Evolutionary conservation across 2,329 filamentous ascomycete genomes (phyloP), one percentile per base, ranked within the genome.

Genomic region (Alternaria sp.): DNA sequence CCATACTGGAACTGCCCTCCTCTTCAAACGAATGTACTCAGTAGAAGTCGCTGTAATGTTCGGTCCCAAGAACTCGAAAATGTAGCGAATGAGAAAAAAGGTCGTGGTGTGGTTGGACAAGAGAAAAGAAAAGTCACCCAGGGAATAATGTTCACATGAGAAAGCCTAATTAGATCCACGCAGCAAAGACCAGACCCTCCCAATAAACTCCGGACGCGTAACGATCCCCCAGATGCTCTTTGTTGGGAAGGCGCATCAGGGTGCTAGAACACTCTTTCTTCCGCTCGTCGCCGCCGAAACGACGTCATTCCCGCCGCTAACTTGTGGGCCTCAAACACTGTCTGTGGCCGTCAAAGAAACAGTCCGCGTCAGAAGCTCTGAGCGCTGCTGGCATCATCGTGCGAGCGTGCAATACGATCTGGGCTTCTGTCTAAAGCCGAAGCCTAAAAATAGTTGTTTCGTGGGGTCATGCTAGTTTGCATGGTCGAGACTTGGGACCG

Each of bases 1-100:
- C 62, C 71, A 72, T 71, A 32, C 40, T 59, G 19, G 36, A 45
- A 11, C 21, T 44, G 36, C 36, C 43, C 50, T 45, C 43, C 30
- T 45, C 49, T n/a, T 54, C 49, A 40, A 62, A 40, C 59, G 59
- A 62, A 47, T 36, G 55, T 62, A 59, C n/a, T 51, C n/a, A 28
- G 40, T 30, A 2, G 11, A 36, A 40, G 50, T 54, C 32, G 19
- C n/a, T 30, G 15, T 32, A 17, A 40, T 40, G 8, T 40, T 11
- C 36, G 36, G 36, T 40, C 36, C 46, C 9, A 17, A 25, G 32
- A 55, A 26, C 4, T 5, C 26, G 17, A 23, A 26, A 36, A 44
- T 40, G 19, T 11, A 25, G 43, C 40, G 47, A 49, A 25, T 40
- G 17, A 30, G n/a, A 36, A 32, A 26, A 54, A 40, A 17, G 36